Evolutionary conservation across 2,329 filamentous ascomycete genomes (phyloP).

Genomic region (Orbilia brochopaga): DNA sequence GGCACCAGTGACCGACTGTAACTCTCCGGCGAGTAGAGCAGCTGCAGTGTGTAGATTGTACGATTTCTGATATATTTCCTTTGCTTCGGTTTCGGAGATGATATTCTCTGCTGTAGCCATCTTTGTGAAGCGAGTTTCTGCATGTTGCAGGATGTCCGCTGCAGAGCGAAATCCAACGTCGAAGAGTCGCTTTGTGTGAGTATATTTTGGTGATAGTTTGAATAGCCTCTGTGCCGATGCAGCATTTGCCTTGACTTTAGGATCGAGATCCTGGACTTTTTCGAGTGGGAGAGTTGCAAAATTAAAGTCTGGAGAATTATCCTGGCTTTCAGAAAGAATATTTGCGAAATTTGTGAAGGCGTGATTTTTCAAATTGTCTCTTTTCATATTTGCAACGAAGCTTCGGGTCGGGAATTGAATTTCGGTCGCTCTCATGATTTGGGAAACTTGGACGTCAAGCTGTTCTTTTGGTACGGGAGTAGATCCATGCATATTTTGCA

Average conservation of each 20-base stretch:
- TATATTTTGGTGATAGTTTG: slow-evolving; percentile 11
- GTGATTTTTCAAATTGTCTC: slow-evolving; percentile 2
- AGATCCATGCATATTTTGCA: not conserved
- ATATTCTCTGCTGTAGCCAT: not conserved
- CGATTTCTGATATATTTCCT: slow-evolving; percentile 2
- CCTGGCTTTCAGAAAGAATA: not conserved
- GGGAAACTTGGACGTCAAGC: not conserved
- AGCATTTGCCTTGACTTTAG: not conserved
- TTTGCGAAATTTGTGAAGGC: not conserved
- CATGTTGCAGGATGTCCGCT: slow-evolving; percentile 1
- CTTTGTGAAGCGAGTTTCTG: not conserved
- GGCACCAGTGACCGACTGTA: slow-evolving; percentile 1
- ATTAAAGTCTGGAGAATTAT: not conserved
- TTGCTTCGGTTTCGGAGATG: not conserved
- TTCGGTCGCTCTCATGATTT: slow-evolving; percentile 5
- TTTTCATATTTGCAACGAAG: slow-evolving; percentile 9
- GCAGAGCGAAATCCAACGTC: slow-evolving; percentile 6
- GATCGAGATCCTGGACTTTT: not conserved
- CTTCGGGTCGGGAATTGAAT: slow-evolving; percentile 1
- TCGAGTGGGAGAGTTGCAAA: slow-evolving; percentile 5
- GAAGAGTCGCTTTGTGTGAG: not conserved
- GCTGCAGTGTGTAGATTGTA: not conserved
- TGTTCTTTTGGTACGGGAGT: not conserved
- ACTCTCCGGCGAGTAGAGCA: slow-evolving; percentile 6
- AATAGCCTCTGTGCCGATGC: slow-evolving; percentile 10